Evolutionary conservation across 2,329 filamentous ascomycete genomes (phyloP), one percentile per base, ranked within the genome.

Genomic region (Fusarium miscanthi): DNA sequence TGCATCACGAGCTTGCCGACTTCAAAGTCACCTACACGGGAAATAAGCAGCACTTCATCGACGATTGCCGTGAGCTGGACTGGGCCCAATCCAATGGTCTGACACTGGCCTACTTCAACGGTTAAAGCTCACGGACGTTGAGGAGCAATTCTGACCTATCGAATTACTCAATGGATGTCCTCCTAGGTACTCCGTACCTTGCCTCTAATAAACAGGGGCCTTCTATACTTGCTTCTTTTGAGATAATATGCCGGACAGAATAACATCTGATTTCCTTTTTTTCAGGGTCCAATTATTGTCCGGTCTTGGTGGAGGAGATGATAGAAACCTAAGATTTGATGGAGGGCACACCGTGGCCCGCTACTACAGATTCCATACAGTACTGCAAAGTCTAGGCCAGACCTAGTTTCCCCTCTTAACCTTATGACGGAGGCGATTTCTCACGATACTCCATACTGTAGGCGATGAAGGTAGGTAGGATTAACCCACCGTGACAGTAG

Each of bases 1-100:
- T 66, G 48, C 62, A 69, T 74, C 71, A 74, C 70, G 70, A 68
- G 70, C 70, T 49, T 69, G 57, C 46, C 59, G 41, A 46, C 59
- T 49, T 52, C 48, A 31, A 33, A 62, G 27, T 8, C 31, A 33
- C 59, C 54, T 51, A 43, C 58, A 37, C 54, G 40, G 59, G 53
- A 52, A 69, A 69, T 64, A 69, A 69, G 64, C 60, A 54, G 66
- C 42, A 30, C 40, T 51, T 59, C 43, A 66, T 70, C 70, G 70
- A 73, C 61, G 54, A 67, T 71, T 63, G 45, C 70, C 61, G 54
- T 41, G 49, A 57, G 41, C 40, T 31, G 31, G 31, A n/a, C 31
- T 51, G 27, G 37, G n/a, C 35, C 41, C 19, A 30, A 35, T 16
- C 45, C 46, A 59, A 52, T 70, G 59, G 48, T n/a, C 60, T 54